Conservation (phyloP, 495 filamentous ascomycete species). For the Cercophora scortea region DNA sequence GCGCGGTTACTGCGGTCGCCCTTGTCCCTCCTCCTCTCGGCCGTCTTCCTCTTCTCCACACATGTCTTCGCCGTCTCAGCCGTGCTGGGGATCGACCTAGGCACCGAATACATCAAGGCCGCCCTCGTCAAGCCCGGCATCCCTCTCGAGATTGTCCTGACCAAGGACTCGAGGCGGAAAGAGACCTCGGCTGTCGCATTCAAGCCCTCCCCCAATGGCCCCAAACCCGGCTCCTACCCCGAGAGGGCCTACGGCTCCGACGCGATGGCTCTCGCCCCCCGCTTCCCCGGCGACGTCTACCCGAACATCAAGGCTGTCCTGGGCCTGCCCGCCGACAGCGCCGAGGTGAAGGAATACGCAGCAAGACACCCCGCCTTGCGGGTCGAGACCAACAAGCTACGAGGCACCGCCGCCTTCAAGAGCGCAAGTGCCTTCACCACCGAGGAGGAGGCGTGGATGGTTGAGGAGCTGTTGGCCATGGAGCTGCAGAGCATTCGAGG, state of each 20-base stretch:
- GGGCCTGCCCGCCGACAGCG: slow-evolving; percentile 57
- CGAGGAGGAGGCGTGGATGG: slow-evolving; percentile 64
- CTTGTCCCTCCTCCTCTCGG: slow-evolving; percentile 33
- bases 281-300: slow-evolving; percentile 90
- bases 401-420: slow-evolving; percentile 67
- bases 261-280: slow-evolving; percentile 75
- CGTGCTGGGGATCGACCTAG: slow-evolving; percentile 88
- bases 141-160: slow-evolving; percentile 94
- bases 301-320: slow-evolving; percentile 84
- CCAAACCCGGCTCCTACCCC: slow-evolving; percentile 59
- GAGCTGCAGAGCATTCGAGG: slow-evolving; percentile 79
- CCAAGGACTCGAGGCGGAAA: slow-evolving; percentile 97
- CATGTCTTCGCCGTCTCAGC: slow-evolving; percentile 51
- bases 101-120: slow-evolving; percentile 96
- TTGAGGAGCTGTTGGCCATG: slow-evolving; percentile 96
- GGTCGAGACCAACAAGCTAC: slow-evolving; percentile 45
- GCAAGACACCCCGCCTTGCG: slow-evolving; percentile 63
- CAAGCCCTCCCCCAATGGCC: slow-evolving; percentile 62
- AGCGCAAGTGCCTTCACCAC: slow-evolving; percentile 58
- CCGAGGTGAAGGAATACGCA: slow-evolving; percentile 58
- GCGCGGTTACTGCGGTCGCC: slow-evolving; percentile 38
- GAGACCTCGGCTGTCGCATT: slow-evolving; percentile 88
- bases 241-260: slow-evolving; percentile 89
- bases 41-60: slow-evolving; percentile 41
- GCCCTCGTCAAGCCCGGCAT: slow-evolving; percentile 95